Base-by-base conservation (phyloP, 768 basidiomycete species). In the Leccinum barrowsii region DNA sequence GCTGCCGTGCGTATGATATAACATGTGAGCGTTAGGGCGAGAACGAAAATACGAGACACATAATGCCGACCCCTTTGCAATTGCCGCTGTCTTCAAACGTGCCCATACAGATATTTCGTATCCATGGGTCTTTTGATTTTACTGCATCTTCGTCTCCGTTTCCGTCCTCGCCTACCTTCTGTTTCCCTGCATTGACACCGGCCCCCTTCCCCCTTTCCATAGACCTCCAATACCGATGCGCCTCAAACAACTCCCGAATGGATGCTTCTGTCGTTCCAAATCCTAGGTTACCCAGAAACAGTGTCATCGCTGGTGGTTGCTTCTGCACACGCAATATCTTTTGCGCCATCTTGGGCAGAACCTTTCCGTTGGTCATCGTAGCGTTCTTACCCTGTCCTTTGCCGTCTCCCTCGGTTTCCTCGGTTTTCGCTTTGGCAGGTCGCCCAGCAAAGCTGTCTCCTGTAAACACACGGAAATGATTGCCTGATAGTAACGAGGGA, bases 1-100 rank as follows among this genome's bases (percentile, higher is more conserved):
- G 5, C 19, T 32, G 8, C 54, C 24, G n/a, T 21, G 19, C 37
- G 26, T 22, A 54, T 10, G 28, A 50, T 28, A 24, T 5, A 6
- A 49, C 15, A 1, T 26, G 5, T 22, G 2, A 50, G 46, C 3
- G 22, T 47, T 21, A 2, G 17, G 24, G 42, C 13, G 19, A 46
- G 11, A 40, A 32, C 21, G 12, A 24, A 40, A 26, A 49, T 4
- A 26, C 17, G 1, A 76, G 81, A 24, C 13, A 24, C 13, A 17
- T 7, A 58, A 68, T 17, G 59, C 67, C 40, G 50, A 97, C 96
- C 96, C 22, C 96, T 80, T 98, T 99, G 76, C 96, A 98, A 54
- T 84, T 74, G 8, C 96, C 97, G 51, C 85, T 90, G 72, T 99
- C 96, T 70, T 98, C 94, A 63, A 99, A 99, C 17, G 94, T 95